Percentiles rank a stretch among this genome's conserved stretches.
Evolutionary conservation across 352 stramenopile species (phyloP).

Genomic region (Pythium aristosporum): DNA sequence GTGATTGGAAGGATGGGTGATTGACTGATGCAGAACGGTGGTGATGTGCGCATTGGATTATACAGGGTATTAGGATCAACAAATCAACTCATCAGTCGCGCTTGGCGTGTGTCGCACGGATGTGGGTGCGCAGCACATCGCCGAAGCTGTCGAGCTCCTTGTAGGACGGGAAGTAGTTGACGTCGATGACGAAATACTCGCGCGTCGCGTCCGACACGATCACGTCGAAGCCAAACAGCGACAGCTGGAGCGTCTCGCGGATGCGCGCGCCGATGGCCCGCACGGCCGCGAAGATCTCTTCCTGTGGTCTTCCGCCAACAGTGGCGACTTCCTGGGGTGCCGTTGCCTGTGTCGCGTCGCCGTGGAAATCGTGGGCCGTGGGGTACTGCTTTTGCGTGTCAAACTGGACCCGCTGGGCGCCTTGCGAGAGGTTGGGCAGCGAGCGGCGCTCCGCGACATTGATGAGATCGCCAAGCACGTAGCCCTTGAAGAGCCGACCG

Average conservation of each 20-base stretch:
- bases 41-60: too few species aligned
- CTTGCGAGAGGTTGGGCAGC: conserved; percentile 61
- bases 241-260: conserved; percentile 59
- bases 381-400: conserved; percentile 83
- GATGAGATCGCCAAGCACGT: conserved; percentile 75
- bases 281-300: conserved; percentile 56
- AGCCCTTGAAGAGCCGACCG: conserved; percentile 77
- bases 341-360: neutral
- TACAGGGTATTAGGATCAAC: too few species aligned
- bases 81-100: neutral
- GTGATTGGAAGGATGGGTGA: too few species aligned
- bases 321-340: neutral
- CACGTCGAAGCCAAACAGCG: conserved; percentile 85
- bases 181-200: conserved; percentile 76
- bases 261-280: conserved; percentile 61
- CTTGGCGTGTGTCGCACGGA: conserved; percentile 27
- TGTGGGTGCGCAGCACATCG: conserved; percentile 52
- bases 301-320: conserved; percentile 27
- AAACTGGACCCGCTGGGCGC: conserved; percentile 66
- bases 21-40: too few species aligned
- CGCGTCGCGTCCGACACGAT: conserved; percentile 64
- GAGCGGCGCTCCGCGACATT: conserved; percentile 75
- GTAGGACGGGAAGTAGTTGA: conserved; percentile 90
- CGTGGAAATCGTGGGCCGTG: conserved; percentile 60
- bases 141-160: conserved; percentile 77